Evolutionary conservation across 441 rosid species (phyloP).

Genomic region (Gossypium aridum): DNA sequence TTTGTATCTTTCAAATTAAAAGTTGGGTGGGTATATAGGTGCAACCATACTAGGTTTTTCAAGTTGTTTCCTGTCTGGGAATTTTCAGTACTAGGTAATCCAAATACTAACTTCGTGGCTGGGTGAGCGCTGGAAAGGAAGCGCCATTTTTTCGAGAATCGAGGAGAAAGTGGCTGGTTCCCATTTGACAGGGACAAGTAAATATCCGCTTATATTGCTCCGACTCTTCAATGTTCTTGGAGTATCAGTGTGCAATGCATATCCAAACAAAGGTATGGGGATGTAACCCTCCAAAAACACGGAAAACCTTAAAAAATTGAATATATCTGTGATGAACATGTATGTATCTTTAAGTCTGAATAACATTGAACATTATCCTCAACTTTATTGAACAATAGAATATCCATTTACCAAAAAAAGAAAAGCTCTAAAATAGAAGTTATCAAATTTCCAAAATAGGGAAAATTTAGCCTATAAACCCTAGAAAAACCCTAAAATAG

Average conservation of each 20-base stretch:
- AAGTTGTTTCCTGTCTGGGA: not conserved
- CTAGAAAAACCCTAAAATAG: constrained; percentile 4
- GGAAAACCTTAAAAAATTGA: not conserved
- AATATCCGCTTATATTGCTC: not conserved
- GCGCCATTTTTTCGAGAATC: not conserved
- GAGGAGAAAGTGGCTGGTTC: not conserved
- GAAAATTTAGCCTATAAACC: not conserved
- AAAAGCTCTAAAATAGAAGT: not conserved
- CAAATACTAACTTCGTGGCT: not conserved
- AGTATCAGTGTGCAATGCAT: not conserved
- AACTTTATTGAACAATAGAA: not conserved
- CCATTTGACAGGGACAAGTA: not conserved
- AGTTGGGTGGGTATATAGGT: not conserved
- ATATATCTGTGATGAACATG: not conserved
- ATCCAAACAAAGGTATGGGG: not conserved
- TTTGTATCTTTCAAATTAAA: not conserved
- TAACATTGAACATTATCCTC: not conserved
- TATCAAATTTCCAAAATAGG: not conserved
- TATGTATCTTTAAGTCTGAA: not conserved
- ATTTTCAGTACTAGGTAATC: not conserved
- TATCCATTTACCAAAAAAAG: not conserved
- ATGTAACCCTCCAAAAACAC: not conserved
- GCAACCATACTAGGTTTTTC: not conserved
- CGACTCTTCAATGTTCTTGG: not conserved
- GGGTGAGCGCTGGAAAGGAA: not conserved